Percentiles rank a stretch among this genome's conserved stretches.
Conservation (phyloP, 352 stramenopile genomes). For the Phytopythium kandeliae region DNA sequence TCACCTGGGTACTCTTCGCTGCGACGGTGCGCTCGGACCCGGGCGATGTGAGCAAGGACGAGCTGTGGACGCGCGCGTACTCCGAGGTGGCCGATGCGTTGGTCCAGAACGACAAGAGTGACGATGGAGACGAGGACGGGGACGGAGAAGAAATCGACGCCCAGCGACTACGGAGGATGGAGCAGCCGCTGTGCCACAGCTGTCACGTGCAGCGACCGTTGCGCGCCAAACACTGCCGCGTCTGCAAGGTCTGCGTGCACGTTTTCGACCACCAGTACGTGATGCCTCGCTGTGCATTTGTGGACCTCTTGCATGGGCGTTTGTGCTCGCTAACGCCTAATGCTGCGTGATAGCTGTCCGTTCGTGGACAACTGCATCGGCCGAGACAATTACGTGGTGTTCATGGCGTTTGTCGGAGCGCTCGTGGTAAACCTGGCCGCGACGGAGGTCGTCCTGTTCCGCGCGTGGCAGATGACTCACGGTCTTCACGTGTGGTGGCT, state of each 20-base stretch:
- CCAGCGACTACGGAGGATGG: slow-evolving; percentile 15
- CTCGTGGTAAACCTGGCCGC: slow-evolving; percentile 39
- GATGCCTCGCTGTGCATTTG: not conserved
- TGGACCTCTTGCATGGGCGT: not conserved
- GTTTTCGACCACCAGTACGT: slow-evolving; percentile 98
- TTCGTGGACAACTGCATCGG: slow-evolving; percentile 99
- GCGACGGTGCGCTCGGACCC: slow-evolving; percentile 50
- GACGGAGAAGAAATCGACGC: not conserved
- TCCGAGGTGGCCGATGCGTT: slow-evolving; percentile 45
- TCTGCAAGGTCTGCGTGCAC: slow-evolving; percentile 93
- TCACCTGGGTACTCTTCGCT: slow-evolving; percentile 68
- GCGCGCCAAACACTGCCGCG: slow-evolving; percentile 81
- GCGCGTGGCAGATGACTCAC: slow-evolving; percentile 39
- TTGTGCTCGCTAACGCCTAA: not conserved
- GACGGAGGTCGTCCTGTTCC: slow-evolving; percentile 58
- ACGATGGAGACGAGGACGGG: slow-evolving; percentile 6
- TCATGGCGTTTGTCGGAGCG: slow-evolving; percentile 53
- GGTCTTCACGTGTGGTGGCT: slow-evolving; percentile 23
- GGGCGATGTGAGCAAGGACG: slow-evolving; percentile 36
- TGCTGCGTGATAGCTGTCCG: slow-evolving; percentile 68
- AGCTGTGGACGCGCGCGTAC: slow-evolving; percentile 42
- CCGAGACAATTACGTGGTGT: slow-evolving; percentile 95
- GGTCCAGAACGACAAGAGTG: slow-evolving; percentile 15
- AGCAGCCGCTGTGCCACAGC: slow-evolving; percentile 76
- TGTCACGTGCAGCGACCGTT: slow-evolving; percentile 74